Evolutionary conservation across 768 basidiomycete genomes (phyloP).

Genomic region (Phlebiopsis gigantea): DNA sequence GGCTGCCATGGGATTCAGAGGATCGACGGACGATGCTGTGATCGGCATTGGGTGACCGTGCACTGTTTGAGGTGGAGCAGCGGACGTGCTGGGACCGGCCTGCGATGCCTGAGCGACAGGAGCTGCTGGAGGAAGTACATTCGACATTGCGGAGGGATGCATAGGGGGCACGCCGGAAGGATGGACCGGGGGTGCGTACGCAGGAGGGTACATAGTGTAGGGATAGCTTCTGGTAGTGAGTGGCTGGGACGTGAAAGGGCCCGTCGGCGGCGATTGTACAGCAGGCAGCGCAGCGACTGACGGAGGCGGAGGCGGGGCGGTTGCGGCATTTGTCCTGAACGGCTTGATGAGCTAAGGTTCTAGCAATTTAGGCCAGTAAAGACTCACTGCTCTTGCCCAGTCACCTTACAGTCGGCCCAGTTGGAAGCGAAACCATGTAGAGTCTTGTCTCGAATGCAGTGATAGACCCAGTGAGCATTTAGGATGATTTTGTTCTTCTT

Average conservation of each 20-base stretch:
- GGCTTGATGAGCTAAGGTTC: not conserved
- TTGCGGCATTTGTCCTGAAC: not conserved
- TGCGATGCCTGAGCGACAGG: not conserved
- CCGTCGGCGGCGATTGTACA: not conserved
- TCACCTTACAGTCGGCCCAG: conserved; percentile 80
- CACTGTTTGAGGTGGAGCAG: conserved; percentile 6
- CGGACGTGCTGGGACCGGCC: not conserved
- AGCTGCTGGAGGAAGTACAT: not conserved
- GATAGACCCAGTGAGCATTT: conserved; percentile 67
- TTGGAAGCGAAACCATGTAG: conserved; percentile 72
- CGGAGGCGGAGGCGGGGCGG: conserved; percentile 3
- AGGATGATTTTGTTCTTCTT: conserved; percentile 81
- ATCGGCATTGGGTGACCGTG: conserved; percentile 19
- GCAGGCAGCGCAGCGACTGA: not conserved
- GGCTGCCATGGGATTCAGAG: conserved; percentile 3
- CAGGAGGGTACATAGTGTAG: not conserved
- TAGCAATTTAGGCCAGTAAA: not conserved
- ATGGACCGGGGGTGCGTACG: not conserved
- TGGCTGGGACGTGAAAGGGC: not conserved
- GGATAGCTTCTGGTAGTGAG: not conserved
- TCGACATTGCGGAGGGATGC: not conserved
- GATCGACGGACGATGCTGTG: conserved; percentile 11
- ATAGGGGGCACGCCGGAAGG: not conserved
- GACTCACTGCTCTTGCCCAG: conserved; percentile 61
- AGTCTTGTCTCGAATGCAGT: conserved; percentile 64